A percentile compares a stretch with the other conserved stretches of the same genome.
Conservation (phyloP, 257 asterid genomes). For the Scutellaria barbata region DNA sequence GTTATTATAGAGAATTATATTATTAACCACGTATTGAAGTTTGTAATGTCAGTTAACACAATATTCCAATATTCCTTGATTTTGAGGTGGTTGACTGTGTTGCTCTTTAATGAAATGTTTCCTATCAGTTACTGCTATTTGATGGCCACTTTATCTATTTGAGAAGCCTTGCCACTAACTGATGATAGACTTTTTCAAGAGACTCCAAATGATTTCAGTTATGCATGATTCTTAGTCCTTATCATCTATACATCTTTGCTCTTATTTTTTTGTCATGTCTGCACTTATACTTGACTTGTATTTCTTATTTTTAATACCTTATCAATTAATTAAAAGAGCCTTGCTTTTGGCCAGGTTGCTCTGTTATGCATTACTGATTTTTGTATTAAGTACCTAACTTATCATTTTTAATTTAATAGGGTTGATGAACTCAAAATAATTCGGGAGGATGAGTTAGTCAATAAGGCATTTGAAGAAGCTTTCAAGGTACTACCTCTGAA, state of each 20-base stretch:
- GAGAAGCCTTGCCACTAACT: not conserved
- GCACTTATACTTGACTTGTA: not conserved
- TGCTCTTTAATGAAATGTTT: not conserved
- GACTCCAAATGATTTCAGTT: slow-evolving; percentile 14
- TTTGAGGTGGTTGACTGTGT: not conserved
- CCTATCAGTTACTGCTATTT: not conserved
- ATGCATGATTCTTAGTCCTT: slow-evolving; percentile 5
- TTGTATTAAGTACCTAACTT: slow-evolving; percentile 14
- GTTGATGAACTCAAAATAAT: slow-evolving; percentile 82
- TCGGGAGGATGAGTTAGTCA: slow-evolving; percentile 77
- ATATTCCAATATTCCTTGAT: not conserved
- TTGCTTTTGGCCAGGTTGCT: not conserved
- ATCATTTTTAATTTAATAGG: slow-evolving; percentile 46
- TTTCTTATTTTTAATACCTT: not conserved
- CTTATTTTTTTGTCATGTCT: not conserved
- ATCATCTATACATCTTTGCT: not conserved
- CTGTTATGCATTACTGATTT: slow-evolving; percentile 12
- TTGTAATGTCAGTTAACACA: not conserved
- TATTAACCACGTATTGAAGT: slow-evolving; percentile 1
- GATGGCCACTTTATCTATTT: not conserved
- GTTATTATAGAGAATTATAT: not conserved
- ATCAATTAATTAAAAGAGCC: not conserved
- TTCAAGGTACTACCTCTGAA: slow-evolving; percentile 70
- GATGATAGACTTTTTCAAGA: slow-evolving; percentile 2
- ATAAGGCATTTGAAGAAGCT: slow-evolving; percentile 81